phyloP scores from a whole-genome alignment of 306 rosid species.

The Dryas octopetala region DNA sequence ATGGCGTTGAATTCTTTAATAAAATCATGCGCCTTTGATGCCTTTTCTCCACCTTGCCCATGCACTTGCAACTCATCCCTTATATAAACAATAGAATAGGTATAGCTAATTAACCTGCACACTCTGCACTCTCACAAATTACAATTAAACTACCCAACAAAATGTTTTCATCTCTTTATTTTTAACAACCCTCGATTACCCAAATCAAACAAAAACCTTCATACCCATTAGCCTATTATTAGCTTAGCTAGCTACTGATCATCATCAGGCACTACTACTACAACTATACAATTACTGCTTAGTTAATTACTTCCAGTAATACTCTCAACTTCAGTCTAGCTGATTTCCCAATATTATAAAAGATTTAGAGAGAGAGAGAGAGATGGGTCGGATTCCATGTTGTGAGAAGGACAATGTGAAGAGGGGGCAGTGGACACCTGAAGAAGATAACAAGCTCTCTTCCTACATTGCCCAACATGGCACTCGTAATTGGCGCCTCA shows the following conservation, averaged over 20 bases:
- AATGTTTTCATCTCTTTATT: slow-evolving; percentile 19
- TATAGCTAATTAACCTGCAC: background rate
- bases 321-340: too few species aligned
- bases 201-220: background rate
- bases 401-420: slow-evolving; percentile 82
- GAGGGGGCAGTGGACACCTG: slow-evolving; percentile 95
- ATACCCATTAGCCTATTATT: background rate
- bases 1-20: slow-evolving; percentile 97
- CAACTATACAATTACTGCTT: too few species aligned
- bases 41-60: slow-evolving; percentile 34
- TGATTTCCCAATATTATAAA: background rate
- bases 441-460: slow-evolving; percentile 87
- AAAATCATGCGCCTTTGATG: slow-evolving; percentile 88
- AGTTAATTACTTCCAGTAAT: too few species aligned
- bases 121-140: slow-evolving; percentile 10
- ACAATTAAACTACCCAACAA: slow-evolving; percentile 13
- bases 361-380: background rate
- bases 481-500: slow-evolving; percentile 64
- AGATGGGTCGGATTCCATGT: slow-evolving; percentile 93
- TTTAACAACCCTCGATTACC: background rate
- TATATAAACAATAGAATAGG: slow-evolving; percentile 44
- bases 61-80: slow-evolving; percentile 38
- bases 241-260: background rate
- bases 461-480: slow-evolving; percentile 72
- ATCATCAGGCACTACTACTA: too few species aligned